These are phyloP conservation scores for Raddia guianensis DNA, from an alignment of 176 grass and related monocot species.

Conservation along the genomic window DNA sequence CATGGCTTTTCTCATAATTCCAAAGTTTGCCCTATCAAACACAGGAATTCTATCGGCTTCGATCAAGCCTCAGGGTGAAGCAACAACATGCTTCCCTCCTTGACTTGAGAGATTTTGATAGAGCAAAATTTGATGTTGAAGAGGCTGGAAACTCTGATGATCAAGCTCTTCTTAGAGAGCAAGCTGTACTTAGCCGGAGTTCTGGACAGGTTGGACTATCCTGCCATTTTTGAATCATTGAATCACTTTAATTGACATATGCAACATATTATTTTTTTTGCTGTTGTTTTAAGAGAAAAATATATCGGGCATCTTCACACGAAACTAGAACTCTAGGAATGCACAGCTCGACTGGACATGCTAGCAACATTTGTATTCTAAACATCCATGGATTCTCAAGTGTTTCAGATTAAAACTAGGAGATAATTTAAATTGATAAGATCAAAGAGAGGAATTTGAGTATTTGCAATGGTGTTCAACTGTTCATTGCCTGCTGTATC, in stretches of 20 bases:
- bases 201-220: constrained; percentile 75
- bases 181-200: constrained; percentile 74
- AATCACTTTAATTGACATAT: constrained; percentile 11
- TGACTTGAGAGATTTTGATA: constrained; percentile 97
- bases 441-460: neutral
- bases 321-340: neutral
- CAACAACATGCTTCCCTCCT: constrained; percentile 96
- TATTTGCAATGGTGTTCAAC: no score
- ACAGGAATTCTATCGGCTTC: constrained; percentile 94
- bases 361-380: neutral
- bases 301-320: neutral
- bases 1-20: neutral
- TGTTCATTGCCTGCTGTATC: neutral
- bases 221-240: constrained; percentile 13
- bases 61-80: constrained; percentile 81
- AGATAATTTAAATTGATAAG: constrained; percentile 1
- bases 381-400: constrained; percentile 24
- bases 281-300: constrained; percentile 2
- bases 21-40: constrained; percentile 6
- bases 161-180: constrained; percentile 86
- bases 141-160: constrained; percentile 56
- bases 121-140: constrained; percentile 81
- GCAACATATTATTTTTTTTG: neutral
- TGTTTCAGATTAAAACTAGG: neutral
- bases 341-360: constrained; percentile 1